A percentile compares a stretch with the other conserved stretches of the same genome.
Evolutionary conservation across 2,329 filamentous ascomycete species (phyloP).

Genomic region (Hypoxylon sp.): DNA sequence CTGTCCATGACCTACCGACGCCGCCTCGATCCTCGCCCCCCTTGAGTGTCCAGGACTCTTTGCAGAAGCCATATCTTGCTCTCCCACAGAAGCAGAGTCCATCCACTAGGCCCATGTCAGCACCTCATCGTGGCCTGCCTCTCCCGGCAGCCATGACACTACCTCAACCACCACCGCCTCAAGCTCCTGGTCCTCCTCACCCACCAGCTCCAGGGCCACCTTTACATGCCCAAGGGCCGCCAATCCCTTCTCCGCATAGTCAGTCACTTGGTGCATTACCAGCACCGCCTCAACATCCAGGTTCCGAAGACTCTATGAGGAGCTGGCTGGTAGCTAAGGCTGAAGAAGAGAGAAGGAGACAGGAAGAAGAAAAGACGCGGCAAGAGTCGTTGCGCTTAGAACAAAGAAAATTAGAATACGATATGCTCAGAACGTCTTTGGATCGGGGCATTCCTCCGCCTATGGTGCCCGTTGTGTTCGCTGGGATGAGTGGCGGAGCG

Average conservation of each 20-base stretch:
- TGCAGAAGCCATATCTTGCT: constrained; percentile 59
- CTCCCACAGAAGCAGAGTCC: constrained; percentile 64
- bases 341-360: constrained; percentile 80
- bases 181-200: constrained; percentile 53
- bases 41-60: constrained; percentile 65
- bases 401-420: constrained; percentile 79
- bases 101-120: constrained; percentile 74
- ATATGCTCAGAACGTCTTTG: constrained; percentile 78
- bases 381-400: constrained; percentile 78
- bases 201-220: constrained; percentile 50
- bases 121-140: constrained; percentile 78
- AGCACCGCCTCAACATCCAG: constrained; percentile 76
- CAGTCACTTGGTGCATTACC: constrained; percentile 70
- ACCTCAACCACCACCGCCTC: constrained; percentile 58
- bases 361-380: constrained; percentile 80
- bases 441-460: constrained; percentile 79
- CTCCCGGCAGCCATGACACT: constrained; percentile 76
- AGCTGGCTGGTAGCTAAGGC: constrained; percentile 79
- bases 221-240: constrained; percentile 54
- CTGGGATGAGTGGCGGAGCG: constrained; percentile 76
- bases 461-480: constrained; percentile 82
- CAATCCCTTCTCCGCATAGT: constrained; percentile 56
- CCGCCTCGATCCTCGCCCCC: constrained; percentile 71
- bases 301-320: constrained; percentile 78
- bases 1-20: constrained; percentile 74